These are phyloP conservation scores for Colletotrichum ledebouriae DNA, from an alignment of 2,329 filamentous ascomycete species.

Conservation along the genomic window DNA sequence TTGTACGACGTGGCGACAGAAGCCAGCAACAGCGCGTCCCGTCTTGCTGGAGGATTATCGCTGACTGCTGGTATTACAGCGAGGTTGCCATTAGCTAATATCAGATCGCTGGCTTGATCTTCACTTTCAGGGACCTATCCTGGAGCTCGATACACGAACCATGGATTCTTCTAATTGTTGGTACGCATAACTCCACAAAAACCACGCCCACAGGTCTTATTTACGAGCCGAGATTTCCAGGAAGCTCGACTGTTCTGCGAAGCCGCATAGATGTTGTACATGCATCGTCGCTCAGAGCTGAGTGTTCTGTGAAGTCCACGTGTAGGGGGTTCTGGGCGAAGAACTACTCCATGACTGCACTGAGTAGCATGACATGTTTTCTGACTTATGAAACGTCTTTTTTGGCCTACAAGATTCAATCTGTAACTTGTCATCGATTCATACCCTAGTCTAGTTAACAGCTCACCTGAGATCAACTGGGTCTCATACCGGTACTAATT, in stretches of 20 bases:
- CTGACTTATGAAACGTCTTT: neutral
- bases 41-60: neutral
- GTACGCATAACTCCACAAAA: neutral
- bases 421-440: neutral
- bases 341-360: neutral
- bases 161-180: neutral
- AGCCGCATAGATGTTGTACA: too few species aligned
- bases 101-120: neutral
- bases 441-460: neutral
- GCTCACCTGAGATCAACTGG: too few species aligned
- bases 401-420: neutral
- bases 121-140: slow-evolving; percentile 2
- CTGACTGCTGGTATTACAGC: neutral
- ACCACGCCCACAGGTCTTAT: neutral
- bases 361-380: neutral
- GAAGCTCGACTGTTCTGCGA: too few species aligned
- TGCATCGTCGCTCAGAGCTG: too few species aligned
- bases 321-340: neutral
- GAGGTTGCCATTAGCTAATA: neutral
- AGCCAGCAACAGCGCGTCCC: too few species aligned
- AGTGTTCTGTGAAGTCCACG: too few species aligned
- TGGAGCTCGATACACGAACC: slow-evolving; percentile 4
- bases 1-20: too few species aligned
- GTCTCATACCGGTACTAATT: too few species aligned
- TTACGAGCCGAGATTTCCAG: too few species aligned